Conservation (phyloP, 1,284 basidiomycete genomes). For the Tilletia setariae region DNA sequence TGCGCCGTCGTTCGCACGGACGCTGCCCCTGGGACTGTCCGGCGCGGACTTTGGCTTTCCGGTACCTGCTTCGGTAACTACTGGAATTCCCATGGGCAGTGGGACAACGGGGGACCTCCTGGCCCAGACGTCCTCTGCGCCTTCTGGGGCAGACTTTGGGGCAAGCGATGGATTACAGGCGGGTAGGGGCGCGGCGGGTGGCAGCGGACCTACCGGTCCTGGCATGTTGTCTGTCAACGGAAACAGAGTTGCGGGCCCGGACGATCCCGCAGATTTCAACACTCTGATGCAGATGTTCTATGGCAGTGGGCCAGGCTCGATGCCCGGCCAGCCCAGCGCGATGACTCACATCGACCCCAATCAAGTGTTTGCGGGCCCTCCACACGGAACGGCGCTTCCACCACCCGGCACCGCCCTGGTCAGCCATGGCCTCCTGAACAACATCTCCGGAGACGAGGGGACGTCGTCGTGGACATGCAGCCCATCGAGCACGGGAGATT, state of each 20-base stretch:
- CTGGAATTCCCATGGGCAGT: neutral
- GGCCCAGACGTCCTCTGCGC: constrained; percentile 20
- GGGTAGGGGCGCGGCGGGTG: too few relatives aligned
- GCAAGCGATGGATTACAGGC: too few relatives aligned
- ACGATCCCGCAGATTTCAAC: constrained; percentile 28
- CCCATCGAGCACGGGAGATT: constrained; percentile 34
- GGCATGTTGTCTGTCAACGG: neutral
- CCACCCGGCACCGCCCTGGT: neutral
- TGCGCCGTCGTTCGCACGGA: constrained; percentile 32
- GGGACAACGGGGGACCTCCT: constrained; percentile 17
- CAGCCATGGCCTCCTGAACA: neutral
- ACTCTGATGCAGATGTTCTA: constrained; percentile 50
- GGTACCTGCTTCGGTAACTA: constrained; percentile 26
- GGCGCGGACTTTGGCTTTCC: constrained; percentile 42
- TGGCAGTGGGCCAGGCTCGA: constrained; percentile 34
- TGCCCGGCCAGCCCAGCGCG: constrained; percentile 23
- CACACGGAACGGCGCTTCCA: constrained; percentile 15
- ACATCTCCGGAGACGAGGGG: constrained; percentile 34
- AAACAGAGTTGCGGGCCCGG: neutral
- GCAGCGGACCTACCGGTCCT: neutral
- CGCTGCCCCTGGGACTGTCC: constrained; percentile 34
- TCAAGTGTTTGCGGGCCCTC: constrained; percentile 36
- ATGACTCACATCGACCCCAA: constrained; percentile 50
- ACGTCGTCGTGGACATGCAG: constrained; percentile 45
- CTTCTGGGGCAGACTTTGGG: too few relatives aligned